phyloP scores from a whole-genome alignment of 2,329 filamentous ascomycete genomes.

The Shiraia bambusicola region DNA sequence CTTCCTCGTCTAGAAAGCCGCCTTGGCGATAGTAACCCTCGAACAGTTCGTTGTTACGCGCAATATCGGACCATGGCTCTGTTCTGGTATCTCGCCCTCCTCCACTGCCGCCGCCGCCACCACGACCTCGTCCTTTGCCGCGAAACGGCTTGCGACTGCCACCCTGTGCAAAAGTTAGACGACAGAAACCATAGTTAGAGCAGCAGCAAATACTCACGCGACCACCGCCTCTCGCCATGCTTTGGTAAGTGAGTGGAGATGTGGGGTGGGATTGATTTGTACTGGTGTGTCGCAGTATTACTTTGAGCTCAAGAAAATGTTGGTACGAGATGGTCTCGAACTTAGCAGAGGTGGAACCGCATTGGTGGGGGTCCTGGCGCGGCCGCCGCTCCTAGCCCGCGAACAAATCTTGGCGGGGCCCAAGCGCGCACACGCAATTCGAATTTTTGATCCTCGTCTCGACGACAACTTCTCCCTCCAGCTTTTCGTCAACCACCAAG shows the following conservation, averaged over 20 bases:
- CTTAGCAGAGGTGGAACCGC: constrained; percentile 4
- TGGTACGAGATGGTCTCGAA: constrained; percentile 21
- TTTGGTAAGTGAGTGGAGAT: constrained; percentile 4
- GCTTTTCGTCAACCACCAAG: constrained; percentile 31
- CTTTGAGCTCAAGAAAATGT: constrained; percentile 23
- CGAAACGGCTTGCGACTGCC: constrained; percentile 34
- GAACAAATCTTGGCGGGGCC: constrained; percentile 24
- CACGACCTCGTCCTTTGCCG: constrained; percentile 32
- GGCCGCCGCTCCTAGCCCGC: constrained; percentile 5
- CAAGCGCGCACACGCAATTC: constrained; percentile 32
- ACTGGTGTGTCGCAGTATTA: constrained; percentile 13
- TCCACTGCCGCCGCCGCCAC: constrained; percentile 31
- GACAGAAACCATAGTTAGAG: neutral
- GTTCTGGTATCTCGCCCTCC: constrained; percentile 33
- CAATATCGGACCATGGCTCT: constrained; percentile 56
- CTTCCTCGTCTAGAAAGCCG: constrained; percentile 72
- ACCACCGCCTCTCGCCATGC: constrained; percentile 33
- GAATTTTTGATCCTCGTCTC: constrained; percentile 21
- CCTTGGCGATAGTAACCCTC: constrained; percentile 78
- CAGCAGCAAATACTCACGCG: constrained; percentile 22
- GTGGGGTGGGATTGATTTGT: constrained; percentile 1
- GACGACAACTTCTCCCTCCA: constrained; percentile 19
- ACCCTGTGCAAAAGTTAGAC: constrained; percentile 25
- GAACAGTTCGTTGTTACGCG: constrained; percentile 80
- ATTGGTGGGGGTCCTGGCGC: constrained; percentile 19